Evolutionary conservation across 2,329 filamentous ascomycete species (phyloP).

Genomic region (Calycina herbarum): DNA sequence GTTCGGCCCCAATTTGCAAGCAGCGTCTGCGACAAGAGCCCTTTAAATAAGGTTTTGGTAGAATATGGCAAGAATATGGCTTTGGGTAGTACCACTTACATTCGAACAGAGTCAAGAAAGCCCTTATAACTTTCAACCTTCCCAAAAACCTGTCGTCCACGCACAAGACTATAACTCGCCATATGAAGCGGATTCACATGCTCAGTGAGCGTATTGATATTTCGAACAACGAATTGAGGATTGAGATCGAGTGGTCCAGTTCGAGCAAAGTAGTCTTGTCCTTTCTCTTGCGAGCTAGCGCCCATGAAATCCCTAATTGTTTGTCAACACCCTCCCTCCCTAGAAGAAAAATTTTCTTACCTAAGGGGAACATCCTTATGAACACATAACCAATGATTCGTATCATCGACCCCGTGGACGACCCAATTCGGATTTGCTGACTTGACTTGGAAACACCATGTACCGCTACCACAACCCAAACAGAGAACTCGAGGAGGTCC

Average conservation of each 20-base stretch:
- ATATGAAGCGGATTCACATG: constrained; percentile 31
- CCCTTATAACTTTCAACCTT: constrained; percentile 33
- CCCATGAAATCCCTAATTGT: constrained; percentile 31
- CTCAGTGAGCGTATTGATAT: constrained; percentile 30
- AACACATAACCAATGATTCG: constrained; percentile 32
- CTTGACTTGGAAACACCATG: constrained; percentile 35
- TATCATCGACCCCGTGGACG: constrained; percentile 36
- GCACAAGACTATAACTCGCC: constrained; percentile 33
- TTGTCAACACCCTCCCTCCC: too few species aligned
- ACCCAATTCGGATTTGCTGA: constrained; percentile 32
- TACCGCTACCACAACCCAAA: constrained; percentile 35
- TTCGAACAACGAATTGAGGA: constrained; percentile 34
- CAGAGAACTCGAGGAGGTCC: constrained; percentile 33
- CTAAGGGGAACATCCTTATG: constrained; percentile 18
- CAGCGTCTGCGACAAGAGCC: too few species aligned
- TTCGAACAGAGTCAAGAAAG: constrained; percentile 35
- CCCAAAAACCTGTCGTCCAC: constrained; percentile 35
- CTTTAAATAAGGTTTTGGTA: too few species aligned
- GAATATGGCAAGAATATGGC: background rate
- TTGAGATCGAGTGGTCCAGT: constrained; percentile 22
- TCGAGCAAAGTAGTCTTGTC: constrained; percentile 29
- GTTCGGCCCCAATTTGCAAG: too few species aligned
- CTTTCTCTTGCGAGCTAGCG: background rate
- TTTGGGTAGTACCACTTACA: constrained; percentile 19
- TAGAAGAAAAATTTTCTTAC: constrained; percentile 14